Evolutionary conservation across 345 rosid genomes (phyloP).

Genomic region (Combretum micranthum): DNA sequence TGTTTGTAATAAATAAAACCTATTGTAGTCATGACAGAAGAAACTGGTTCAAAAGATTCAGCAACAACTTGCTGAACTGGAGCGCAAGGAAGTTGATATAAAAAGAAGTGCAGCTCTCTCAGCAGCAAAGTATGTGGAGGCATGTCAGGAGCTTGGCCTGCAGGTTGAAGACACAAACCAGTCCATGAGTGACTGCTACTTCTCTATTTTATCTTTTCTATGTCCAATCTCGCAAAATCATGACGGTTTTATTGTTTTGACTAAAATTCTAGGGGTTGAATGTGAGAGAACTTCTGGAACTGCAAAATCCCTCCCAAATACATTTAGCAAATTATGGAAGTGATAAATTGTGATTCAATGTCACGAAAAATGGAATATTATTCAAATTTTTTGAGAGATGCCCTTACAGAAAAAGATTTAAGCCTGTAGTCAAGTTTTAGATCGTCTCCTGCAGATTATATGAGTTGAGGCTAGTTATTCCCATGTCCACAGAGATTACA

Average conservation of each 20-base stretch:
- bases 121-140: constrained; percentile 77
- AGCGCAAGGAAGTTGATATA: constrained; percentile 87
- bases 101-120: constrained; percentile 79
- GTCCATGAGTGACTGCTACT: background rate
- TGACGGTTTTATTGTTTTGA: constrained; percentile 4
- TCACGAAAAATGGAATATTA: constrained; percentile 71
- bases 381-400: constrained; percentile 70
- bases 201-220: no score
- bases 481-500: constrained; percentile 8
- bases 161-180: constrained; percentile 36
- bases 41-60: constrained; percentile 94
- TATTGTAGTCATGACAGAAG: constrained; percentile 69
- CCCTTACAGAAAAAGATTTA: constrained; percentile 85
- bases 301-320: constrained; percentile 79
- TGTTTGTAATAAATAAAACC: constrained; percentile 3
- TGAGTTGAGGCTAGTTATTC: background rate
- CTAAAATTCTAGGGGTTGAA: constrained; percentile 58
- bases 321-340: constrained; percentile 70
- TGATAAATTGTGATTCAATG: constrained; percentile 59
- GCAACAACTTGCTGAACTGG: constrained; percentile 82
- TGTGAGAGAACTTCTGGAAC: constrained; percentile 84
- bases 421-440: constrained; percentile 16
- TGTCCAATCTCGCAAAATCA: background rate
- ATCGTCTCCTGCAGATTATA: background rate
- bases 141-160: constrained; percentile 95